Evolutionary conservation across 2,329 filamentous ascomycete genomes (phyloP).

Genomic region (Shiraia bambusicola): DNA sequence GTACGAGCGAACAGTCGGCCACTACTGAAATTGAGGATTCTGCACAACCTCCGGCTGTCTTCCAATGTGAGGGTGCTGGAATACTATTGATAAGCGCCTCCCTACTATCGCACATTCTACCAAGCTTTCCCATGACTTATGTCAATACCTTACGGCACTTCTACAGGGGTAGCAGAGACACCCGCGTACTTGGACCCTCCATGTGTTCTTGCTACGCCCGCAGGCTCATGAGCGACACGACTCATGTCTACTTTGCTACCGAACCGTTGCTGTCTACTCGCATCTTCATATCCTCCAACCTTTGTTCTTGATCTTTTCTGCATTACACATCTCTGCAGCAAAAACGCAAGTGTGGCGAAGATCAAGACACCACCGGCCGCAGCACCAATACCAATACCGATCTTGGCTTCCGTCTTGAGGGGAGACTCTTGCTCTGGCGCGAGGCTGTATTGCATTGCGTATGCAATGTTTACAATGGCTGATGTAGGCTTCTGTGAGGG

Average conservation of each 20-base stretch:
- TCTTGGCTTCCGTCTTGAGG: constrained; percentile 21
- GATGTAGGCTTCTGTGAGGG: constrained; percentile 17
- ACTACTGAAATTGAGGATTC: no score
- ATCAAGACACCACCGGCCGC: constrained; percentile 8
- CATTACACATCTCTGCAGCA: constrained; percentile 7
- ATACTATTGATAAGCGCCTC: no score
- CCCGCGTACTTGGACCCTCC: constrained; percentile 15
- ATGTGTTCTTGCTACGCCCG: constrained; percentile 8
- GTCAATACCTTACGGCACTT: constrained; percentile 1
- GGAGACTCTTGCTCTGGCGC: constrained; percentile 4
- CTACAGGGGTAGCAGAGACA: constrained; percentile 6
- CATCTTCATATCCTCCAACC: neutral
- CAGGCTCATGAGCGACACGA: constrained; percentile 13
- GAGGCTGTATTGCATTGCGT: constrained; percentile 32
- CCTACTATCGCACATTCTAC: no score
- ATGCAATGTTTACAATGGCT: constrained; percentile 29
- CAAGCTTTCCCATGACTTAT: no score
- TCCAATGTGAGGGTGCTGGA: no score
- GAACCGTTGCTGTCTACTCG: constrained; percentile 10
- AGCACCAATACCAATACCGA: constrained; percentile 24
- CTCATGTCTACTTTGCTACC: constrained; percentile 13
- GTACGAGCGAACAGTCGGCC: no score
- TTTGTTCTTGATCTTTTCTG: constrained; percentile 8
- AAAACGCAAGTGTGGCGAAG: constrained; percentile 7
- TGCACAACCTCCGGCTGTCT: no score